Conservation (phyloP, 805 yeast species). For the Candida chauliodis region DNA sequence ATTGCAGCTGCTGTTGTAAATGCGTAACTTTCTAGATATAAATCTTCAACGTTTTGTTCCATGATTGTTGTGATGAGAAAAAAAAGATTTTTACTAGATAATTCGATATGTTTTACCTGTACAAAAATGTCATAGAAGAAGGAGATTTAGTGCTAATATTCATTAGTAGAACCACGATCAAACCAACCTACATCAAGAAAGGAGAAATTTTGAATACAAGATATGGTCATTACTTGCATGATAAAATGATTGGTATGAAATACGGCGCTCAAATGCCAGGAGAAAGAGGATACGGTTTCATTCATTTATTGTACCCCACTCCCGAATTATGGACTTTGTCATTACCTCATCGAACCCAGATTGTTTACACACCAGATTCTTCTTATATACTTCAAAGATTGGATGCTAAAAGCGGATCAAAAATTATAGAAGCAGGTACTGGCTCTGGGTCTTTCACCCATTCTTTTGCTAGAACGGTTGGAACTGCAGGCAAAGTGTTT, state of each 20-base stretch:
- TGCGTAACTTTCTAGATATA: conserved; percentile 75
- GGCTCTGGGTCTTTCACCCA: conserved; percentile 97
- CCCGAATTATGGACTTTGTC: conserved; percentile 97
- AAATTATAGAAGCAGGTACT: conserved; percentile 95
- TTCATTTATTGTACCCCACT: conserved; percentile 85
- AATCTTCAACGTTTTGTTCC: conserved; percentile 44
- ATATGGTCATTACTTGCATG: conserved; percentile 87
- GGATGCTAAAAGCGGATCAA: conserved; percentile 65
- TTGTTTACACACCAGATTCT: conserved; percentile 94
- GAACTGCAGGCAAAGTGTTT: conserved; percentile 57
- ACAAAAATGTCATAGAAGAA: conserved; percentile 68
- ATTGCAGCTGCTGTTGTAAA: conserved; percentile 90
- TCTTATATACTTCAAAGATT: conserved; percentile 84
- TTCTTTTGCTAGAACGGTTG: conserved; percentile 79
- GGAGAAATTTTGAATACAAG: conserved; percentile 75
- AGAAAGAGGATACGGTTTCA: conserved; percentile 73
- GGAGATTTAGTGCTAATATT: conserved; percentile 87
- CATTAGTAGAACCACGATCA: conserved; percentile 74
- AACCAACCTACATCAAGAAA: conserved; percentile 61
- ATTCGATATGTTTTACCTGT: conserved; percentile 50
- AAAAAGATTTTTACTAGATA: background rate
- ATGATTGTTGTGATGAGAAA: conserved; percentile 8
- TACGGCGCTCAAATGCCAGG: conserved; percentile 86
- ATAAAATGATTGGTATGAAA: conserved; percentile 70
- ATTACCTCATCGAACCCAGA: conserved; percentile 95